Evolutionary conservation across 2,329 filamentous ascomycete genomes (phyloP).

Genomic region (Fusarium buxicola): DNA sequence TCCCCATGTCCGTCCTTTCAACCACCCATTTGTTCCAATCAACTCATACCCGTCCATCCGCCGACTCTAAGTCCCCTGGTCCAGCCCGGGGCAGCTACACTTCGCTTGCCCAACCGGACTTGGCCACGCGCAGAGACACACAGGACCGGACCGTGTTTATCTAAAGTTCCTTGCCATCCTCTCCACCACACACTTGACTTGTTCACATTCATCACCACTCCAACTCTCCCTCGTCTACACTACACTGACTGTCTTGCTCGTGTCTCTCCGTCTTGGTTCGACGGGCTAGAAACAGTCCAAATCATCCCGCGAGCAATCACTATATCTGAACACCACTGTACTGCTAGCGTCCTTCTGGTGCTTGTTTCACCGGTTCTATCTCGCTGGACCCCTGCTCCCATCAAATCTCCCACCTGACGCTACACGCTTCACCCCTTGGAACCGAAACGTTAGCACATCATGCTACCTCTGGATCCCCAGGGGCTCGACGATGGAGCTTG

Average conservation of each 20-base stretch:
- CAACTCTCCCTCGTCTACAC: neutral
- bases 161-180: conserved; percentile 19
- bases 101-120: conserved; percentile 36
- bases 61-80: conserved; percentile 1
- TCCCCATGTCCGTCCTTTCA: conserved; percentile 6
- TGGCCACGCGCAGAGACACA: conserved; percentile 35
- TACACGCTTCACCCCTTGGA: conserved; percentile 34
- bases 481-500: conserved; percentile 36
- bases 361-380: conserved; percentile 32
- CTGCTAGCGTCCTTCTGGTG: conserved; percentile 29
- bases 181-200: conserved; percentile 4
- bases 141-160: conserved; percentile 15
- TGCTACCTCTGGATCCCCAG: conserved; percentile 45
- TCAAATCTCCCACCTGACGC: conserved; percentile 36
- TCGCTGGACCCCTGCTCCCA: conserved; percentile 37
- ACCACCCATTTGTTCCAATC: conserved; percentile 17
- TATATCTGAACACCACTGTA: conserved; percentile 21
- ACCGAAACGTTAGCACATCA: conserved; percentile 46
- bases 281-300: conserved; percentile 7
- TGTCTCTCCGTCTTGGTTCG: conserved; percentile 1
- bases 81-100: neutral
- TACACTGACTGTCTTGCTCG: neutral
- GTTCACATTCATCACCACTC: conserved; percentile 8
- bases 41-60: conserved; percentile 24
- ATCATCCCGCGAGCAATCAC: conserved; percentile 4